Evolutionary conservation across 2,329 filamentous ascomycete genomes (phyloP), one percentile per base, ranked within the genome.

Genomic region (Neofusicoccum laricinum): DNA sequence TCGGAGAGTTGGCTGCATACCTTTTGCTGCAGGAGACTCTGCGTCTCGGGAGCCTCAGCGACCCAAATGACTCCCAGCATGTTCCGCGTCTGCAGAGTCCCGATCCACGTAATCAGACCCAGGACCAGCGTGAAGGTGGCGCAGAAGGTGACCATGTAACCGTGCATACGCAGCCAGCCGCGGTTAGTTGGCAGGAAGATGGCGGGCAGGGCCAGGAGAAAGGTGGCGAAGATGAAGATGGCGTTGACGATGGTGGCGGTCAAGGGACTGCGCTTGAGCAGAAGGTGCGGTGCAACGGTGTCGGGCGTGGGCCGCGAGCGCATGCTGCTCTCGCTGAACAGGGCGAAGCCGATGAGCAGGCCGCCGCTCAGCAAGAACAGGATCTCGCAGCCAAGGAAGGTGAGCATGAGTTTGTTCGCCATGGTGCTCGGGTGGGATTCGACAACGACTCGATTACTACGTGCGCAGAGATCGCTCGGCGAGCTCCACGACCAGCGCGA

Each of bases 231-330:
- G 73, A 93, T 85, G 71, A 93, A 81, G 71, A 88, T 82, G 66
- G 88, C 85, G 75, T 93, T 93, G 72, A 84, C 87, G 67, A 93
- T 86, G 65, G 88, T 89, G 61, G 88, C 90, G 73, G 77, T 82
- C 65, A 86, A 72, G 21, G 85, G 85, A 71, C 82, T 83, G 71
- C 82, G 75, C 59, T 74, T 73, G 59, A 87, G 78, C 58, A 87
- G 73, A 55, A 87, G 69, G 67, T 84, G 79, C 51, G 78, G 75
- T 19, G 83, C 61, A 57, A 86, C 80, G 67, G 80, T 85, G 46
- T 78, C 71, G 38, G 81, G 69, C 11, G 79, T 84, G n/a, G 78
- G 78, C 21, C 71, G 72, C 17, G 76, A 71, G 34, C 73, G 72
- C 17, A 64, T 51, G 50, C 34, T 57, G 49, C 77, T 72, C 72